These are phyloP conservation scores for Torrubiella hemipterigena DNA, from an alignment of 2,329 filamentous ascomycete genomes.

Conservation along the genomic window DNA sequence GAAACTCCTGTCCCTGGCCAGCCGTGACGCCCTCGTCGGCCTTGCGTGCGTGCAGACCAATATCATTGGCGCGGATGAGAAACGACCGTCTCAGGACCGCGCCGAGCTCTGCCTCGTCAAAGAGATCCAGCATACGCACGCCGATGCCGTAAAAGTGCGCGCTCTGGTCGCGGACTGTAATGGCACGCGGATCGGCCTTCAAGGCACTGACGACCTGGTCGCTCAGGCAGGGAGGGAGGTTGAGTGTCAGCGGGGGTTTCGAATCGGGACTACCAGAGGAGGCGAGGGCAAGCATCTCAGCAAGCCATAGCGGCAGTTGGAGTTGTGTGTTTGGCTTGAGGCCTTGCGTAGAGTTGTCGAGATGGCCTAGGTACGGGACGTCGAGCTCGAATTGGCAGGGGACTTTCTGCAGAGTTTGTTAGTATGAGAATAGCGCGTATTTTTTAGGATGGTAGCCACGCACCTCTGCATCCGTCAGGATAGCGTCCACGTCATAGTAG, in stretches of 20 bases:
- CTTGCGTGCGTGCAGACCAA: conserved; percentile 83
- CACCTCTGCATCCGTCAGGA: conserved; percentile 76
- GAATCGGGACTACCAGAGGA: conserved; percentile 29
- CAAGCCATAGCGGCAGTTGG: conserved; percentile 84
- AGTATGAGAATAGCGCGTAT: not conserved
- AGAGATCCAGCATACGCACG: conserved; percentile 76
- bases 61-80: conserved; percentile 66
- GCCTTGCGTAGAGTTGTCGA: conserved; percentile 64
- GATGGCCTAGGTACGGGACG: conserved; percentile 73
- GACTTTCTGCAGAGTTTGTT: conserved; percentile 56
- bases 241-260: conserved; percentile 61
- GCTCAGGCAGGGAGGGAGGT: conserved; percentile 67
- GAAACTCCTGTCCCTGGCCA: conserved; percentile 62
- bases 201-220: conserved; percentile 77
- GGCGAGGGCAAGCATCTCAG: conserved; percentile 78
- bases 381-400: conserved; percentile 91
- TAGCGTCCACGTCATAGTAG: conserved; percentile 77
- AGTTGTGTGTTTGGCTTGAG: conserved; percentile 74
- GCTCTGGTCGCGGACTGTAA: conserved; percentile 72
- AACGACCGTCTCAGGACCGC: conserved; percentile 68
- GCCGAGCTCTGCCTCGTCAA: conserved; percentile 70
- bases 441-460: conserved; percentile 2
- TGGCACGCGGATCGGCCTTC: conserved; percentile 77
- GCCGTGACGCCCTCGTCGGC: conserved; percentile 51
- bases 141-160: conserved; percentile 83